These are phyloP conservation scores for Echria macrotheca DNA, from an alignment of 495 filamentous ascomycete species.

Conservation along the genomic window DNA sequence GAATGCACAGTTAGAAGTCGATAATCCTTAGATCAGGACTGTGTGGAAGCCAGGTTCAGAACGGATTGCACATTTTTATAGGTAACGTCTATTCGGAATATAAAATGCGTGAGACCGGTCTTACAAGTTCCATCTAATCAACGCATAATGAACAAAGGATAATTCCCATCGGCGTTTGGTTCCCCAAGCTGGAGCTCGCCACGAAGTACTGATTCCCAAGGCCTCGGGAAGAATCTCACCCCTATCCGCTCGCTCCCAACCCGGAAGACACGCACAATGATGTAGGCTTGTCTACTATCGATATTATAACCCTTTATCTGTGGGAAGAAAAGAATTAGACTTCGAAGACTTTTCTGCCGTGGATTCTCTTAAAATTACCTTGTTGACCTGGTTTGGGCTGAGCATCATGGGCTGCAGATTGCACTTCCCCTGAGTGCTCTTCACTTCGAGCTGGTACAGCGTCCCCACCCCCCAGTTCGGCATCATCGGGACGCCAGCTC, in stretches of 20 bases:
- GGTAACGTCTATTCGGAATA: too few species aligned
- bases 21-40: too few species aligned
- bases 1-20: too few species aligned
- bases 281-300: background rate
- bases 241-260: background rate
- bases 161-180: background rate
- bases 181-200: background rate
- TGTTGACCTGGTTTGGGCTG: background rate
- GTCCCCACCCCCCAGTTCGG: background rate
- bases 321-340: background rate
- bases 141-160: background rate
- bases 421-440: background rate
- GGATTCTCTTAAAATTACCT: background rate
- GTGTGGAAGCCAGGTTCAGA: too few species aligned
- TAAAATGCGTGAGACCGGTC: too few species aligned
- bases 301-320: background rate
- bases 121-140: too few species aligned
- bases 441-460: slow-evolving; percentile 4
- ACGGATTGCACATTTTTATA: too few species aligned
- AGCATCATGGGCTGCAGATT: background rate
- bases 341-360: background rate
- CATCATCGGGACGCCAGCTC: background rate
- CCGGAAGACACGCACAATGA: background rate
- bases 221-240: background rate
- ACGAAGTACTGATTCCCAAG: background rate